Evolutionary conservation across 2,329 filamentous ascomycete species (phyloP).

Genomic region (Triangularia setosa): DNA sequence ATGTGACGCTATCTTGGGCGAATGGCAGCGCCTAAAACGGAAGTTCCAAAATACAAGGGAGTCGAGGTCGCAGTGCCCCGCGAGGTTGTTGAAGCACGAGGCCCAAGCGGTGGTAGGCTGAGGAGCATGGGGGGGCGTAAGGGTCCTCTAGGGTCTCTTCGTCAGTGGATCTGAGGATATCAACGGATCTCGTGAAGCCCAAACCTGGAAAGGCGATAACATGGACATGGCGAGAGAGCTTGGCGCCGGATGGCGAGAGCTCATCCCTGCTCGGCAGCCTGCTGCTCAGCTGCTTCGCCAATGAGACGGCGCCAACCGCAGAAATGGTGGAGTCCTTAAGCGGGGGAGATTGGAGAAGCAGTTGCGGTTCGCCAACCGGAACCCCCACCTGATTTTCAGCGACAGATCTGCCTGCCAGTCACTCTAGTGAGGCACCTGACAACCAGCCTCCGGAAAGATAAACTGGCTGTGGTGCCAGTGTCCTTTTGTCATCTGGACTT

Average conservation of each 20-base stretch:
- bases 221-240: neutral
- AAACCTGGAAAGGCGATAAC: neutral
- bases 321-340: neutral
- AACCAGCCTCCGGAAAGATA: conserved; percentile 1
- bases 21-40: neutral
- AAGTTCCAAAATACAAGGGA: neutral
- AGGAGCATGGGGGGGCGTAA: neutral
- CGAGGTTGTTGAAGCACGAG: neutral
- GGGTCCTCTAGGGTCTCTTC: neutral
- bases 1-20: neutral
- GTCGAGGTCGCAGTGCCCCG: neutral
- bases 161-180: neutral
- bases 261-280: neutral
- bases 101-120: neutral
- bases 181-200: neutral
- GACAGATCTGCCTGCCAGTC: neutral
- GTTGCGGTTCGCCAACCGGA: neutral
- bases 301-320: neutral
- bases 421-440: neutral
- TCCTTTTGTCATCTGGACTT: neutral
- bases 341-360: conserved; percentile 4
- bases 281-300: neutral
- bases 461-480: neutral
- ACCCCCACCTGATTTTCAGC: neutral
- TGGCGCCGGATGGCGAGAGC: neutral